Evolutionary conservation across 441 rosid species (phyloP).

Genomic region (Mallotus japonicus): DNA sequence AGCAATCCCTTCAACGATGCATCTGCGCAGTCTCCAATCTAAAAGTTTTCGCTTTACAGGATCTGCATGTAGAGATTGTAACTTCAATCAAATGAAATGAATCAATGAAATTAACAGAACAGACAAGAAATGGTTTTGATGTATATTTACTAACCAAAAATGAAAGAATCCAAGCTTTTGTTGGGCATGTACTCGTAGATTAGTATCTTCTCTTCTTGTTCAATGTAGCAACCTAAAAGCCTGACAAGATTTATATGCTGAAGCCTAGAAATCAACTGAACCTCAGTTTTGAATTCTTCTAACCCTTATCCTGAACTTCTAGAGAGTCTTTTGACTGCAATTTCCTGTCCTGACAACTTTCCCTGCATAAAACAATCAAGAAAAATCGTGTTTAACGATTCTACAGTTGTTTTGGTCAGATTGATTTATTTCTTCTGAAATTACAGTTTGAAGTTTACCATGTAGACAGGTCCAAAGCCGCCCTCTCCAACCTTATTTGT

Average conservation of each 20-base stretch:
- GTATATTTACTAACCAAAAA: background rate
- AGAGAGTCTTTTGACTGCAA: conserved; percentile 10
- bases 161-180: background rate
- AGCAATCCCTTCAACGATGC: conserved; percentile 4
- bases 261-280: conserved; percentile 2
- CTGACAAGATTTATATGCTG: conserved; percentile 11
- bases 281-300: conserved; percentile 9
- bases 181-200: background rate
- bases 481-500: conserved; percentile 8
- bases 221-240: conserved; percentile 8
- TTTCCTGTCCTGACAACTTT: conserved; percentile 4
- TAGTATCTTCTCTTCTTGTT: background rate
- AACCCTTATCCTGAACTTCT: background rate
- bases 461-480: conserved; percentile 13
- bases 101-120: background rate
- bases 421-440: too few species aligned
- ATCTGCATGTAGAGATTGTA: conserved; percentile 4
- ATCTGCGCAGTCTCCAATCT: background rate
- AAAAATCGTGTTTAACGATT: background rate
- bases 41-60: background rate
- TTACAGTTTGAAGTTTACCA: background rate
- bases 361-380: background rate
- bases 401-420: background rate
- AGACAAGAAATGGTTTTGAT: background rate
- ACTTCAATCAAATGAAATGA: background rate